Conservation (phyloP, 441 rosid genomes). For the Jatropha podagrica region DNA sequence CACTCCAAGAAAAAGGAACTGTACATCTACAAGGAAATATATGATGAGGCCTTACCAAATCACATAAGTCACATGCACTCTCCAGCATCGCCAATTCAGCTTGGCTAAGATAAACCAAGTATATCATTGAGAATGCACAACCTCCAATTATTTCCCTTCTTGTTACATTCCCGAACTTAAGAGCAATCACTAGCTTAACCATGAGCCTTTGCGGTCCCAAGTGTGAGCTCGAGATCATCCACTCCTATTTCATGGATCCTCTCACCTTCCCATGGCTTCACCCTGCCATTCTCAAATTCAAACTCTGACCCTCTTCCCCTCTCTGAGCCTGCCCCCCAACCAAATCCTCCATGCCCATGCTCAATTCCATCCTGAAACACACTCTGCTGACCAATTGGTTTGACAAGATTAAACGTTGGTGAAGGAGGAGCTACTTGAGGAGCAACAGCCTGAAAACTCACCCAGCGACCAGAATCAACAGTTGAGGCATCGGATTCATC, state of each 20-base stretch:
- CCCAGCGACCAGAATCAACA: conserved; percentile 91
- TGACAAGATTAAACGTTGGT: conserved; percentile 66
- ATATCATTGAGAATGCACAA: conserved; percentile 22
- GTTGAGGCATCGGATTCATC: conserved; percentile 92
- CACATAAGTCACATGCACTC: conserved; percentile 6
- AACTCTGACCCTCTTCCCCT: conserved; percentile 65
- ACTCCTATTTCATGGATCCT: conserved; percentile 86
- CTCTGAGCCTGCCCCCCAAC: conserved; percentile 49
- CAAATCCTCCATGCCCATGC: conserved; percentile 29
- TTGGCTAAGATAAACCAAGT: not conserved
- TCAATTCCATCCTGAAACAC: conserved; percentile 37
- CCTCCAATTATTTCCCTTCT: not conserved
- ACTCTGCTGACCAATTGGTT: conserved; percentile 39
- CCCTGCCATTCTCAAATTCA: conserved; percentile 66
- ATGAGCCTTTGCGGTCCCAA: conserved; percentile 71
- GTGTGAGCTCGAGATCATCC: conserved; percentile 96
- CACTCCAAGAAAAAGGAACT: conserved; percentile 22
- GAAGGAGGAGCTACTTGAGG: conserved; percentile 42
- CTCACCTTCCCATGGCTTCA: conserved; percentile 99
- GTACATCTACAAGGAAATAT: conserved; percentile 29
- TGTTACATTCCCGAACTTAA: conserved; percentile 3
- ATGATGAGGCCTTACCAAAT: conserved; percentile 10
- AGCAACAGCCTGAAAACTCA: conserved; percentile 63
- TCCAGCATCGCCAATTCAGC: not conserved
- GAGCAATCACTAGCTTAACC: conserved; percentile 27